phyloP scores from a whole-genome alignment of 768 basidiomycete species.

The Mycena pura region DNA sequence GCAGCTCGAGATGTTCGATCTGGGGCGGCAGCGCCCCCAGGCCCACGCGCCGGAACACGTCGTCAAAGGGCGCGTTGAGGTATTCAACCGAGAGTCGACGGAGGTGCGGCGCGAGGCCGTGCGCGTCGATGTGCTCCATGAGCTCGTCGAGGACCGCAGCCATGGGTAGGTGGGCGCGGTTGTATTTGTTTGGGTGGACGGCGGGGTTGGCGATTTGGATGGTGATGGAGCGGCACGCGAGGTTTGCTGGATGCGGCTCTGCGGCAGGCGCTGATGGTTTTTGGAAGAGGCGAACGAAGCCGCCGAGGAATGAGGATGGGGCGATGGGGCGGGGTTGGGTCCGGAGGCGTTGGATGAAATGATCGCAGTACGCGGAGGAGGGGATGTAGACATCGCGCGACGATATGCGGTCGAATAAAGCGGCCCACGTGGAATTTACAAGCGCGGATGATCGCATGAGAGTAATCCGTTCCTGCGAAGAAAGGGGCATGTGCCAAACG shows the following conservation, averaged over 20 bases:
- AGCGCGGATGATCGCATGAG: constrained; percentile 28
- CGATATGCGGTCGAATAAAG: constrained; percentile 18
- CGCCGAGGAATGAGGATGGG: not conserved
- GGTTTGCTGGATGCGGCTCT: constrained; percentile 5
- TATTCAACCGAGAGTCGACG: constrained; percentile 19
- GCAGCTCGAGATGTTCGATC: constrained; percentile 14
- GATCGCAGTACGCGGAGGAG: constrained; percentile 23
- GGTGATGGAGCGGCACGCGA: constrained; percentile 10
- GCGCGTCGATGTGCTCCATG: constrained; percentile 12
- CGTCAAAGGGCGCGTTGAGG: constrained; percentile 13
- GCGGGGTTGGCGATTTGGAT: constrained; percentile 10
- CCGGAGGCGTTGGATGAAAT: constrained; percentile 8
- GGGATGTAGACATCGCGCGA: constrained; percentile 29
- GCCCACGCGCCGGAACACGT: constrained; percentile 11
- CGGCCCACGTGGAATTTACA: constrained; percentile 30
- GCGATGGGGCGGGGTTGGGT: not conserved
- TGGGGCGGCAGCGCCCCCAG: constrained; percentile 13
- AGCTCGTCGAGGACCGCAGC: constrained; percentile 6
- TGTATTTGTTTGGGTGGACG: not conserved
- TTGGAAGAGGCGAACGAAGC: not conserved
- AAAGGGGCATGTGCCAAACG: constrained; percentile 26
- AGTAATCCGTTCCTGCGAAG: constrained; percentile 21
- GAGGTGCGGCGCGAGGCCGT: constrained; percentile 12
- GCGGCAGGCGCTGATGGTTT: not conserved
- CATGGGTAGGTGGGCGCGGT: constrained; percentile 5